A percentile compares a stretch with the other conserved stretches of the same genome.
Evolutionary conservation across 169 alveolate genomes (phyloP).

Genomic region (Toxoplasma gondii): DNA sequence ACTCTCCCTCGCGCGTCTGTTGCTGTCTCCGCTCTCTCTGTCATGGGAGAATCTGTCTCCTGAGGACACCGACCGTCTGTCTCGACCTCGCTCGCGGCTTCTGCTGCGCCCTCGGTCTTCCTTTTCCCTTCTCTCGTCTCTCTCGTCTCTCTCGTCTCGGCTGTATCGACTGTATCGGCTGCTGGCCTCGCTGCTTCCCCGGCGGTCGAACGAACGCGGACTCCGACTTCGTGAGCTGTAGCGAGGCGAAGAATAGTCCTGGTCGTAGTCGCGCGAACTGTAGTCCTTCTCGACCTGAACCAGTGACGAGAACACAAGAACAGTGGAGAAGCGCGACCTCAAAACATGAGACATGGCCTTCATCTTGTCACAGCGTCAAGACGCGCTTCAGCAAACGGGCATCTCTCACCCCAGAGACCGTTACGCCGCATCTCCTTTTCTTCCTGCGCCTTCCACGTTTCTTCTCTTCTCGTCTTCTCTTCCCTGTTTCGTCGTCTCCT

Average conservation of each 20-base stretch:
- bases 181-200: not conserved
- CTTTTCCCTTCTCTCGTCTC: not conserved
- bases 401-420: too few relatives aligned
- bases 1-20: not conserved
- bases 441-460: too few relatives aligned
- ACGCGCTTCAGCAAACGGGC: too few relatives aligned
- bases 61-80: not conserved
- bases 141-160: not conserved
- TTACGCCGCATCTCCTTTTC: too few relatives aligned
- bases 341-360: too few relatives aligned
- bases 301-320: not conserved
- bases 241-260: not conserved
- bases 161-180: not conserved
- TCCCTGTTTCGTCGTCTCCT: not conserved
- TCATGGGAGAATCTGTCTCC: not conserved
- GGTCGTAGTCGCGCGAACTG: not conserved
- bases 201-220: not conserved
- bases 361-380: too few relatives aligned
- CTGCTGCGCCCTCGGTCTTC: not conserved
- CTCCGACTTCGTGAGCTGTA: constrained; percentile 11
- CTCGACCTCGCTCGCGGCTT: not conserved
- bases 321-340: not conserved
- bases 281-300: constrained; percentile 21
- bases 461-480: not conserved
- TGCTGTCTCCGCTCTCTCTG: not conserved